Percentiles rank a stretch among this genome's conserved stretches.
Conservation (phyloP, 805 yeast genomes). For the Monosporozyma solicola region DNA sequence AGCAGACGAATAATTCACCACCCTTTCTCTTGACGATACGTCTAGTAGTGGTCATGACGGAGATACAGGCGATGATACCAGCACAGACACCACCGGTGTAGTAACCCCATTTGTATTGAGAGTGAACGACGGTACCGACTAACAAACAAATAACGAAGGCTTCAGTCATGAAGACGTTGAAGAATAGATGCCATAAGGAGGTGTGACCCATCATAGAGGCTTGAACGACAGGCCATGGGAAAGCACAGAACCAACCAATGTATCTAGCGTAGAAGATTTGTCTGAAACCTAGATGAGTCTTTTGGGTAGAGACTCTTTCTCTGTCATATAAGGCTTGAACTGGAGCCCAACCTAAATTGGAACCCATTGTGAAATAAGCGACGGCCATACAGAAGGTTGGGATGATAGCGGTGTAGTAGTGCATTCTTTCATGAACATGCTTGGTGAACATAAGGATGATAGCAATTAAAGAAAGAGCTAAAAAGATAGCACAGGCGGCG, state of each 20-base stretch:
- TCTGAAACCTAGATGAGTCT: constrained; percentile 32
- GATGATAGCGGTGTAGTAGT: constrained; percentile 34
- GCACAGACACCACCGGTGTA: constrained; percentile 33
- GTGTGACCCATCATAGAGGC: constrained; percentile 21
- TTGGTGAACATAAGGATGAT: constrained; percentile 21
- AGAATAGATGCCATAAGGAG: constrained; percentile 19
- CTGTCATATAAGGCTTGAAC: constrained; percentile 43
- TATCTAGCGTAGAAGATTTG: constrained; percentile 50
- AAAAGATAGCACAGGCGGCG: constrained; percentile 47
- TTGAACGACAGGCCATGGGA: constrained; percentile 38
- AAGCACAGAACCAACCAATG: constrained; percentile 50
- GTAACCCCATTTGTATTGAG: constrained; percentile 46
- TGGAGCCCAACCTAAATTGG: constrained; percentile 49
- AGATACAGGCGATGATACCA: constrained; percentile 13
- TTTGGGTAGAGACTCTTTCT: constrained; percentile 29
- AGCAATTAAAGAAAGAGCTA: constrained; percentile 28
- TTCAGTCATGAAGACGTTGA: constrained; percentile 31
- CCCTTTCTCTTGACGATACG: constrained; percentile 16
- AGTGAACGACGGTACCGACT: constrained; percentile 36
- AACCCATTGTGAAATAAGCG: constrained; percentile 49
- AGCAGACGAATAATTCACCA: constrained; percentile 17
- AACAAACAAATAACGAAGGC: constrained; percentile 37
- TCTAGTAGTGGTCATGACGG: constrained; percentile 22
- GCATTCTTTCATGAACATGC: constrained; percentile 30
- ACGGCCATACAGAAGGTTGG: constrained; percentile 38